These are phyloP conservation scores for Tetracentron sinense DNA, from an alignment of 164 flowering plant genomes.

Conservation along the genomic window DNA sequence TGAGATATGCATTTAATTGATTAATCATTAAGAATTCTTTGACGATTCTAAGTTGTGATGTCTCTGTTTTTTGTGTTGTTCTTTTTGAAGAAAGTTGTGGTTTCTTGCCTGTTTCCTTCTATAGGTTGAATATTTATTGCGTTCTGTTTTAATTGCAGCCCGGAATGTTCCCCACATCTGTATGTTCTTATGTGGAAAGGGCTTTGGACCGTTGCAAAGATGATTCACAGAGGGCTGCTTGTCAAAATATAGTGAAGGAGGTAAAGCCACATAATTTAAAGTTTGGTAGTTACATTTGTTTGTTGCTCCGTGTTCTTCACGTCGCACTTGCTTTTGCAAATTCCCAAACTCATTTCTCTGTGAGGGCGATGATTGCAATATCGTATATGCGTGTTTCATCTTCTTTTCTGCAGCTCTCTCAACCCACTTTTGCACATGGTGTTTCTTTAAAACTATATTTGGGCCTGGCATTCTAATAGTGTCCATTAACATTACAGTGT, in stretches of 20 bases:
- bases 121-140: neutral
- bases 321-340: no score
- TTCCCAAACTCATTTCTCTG: no score
- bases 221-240: conserved; percentile 67
- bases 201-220: conserved; percentile 85
- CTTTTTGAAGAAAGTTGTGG: neutral
- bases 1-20: neutral
- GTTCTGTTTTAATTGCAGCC: conserved; percentile 40
- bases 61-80: neutral
- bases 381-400: no score
- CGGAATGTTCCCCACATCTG: conserved; percentile 66
- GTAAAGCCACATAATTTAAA: conserved; percentile 25
- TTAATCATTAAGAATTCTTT: neutral
- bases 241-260: conserved; percentile 81
- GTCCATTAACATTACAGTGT: no score
- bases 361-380: no score
- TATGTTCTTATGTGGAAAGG: conserved; percentile 87
- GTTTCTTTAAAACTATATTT: no score
- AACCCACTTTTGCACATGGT: no score
- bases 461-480: no score
- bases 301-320: no score
- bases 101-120: neutral
- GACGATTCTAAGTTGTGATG: neutral
- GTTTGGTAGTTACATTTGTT: neutral
- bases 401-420: no score